Percentiles rank a stretch among this genome's conserved stretches.
Conservation (phyloP, 2,329 filamentous ascomycete species). For the Aspergillus uvarum region DNA sequence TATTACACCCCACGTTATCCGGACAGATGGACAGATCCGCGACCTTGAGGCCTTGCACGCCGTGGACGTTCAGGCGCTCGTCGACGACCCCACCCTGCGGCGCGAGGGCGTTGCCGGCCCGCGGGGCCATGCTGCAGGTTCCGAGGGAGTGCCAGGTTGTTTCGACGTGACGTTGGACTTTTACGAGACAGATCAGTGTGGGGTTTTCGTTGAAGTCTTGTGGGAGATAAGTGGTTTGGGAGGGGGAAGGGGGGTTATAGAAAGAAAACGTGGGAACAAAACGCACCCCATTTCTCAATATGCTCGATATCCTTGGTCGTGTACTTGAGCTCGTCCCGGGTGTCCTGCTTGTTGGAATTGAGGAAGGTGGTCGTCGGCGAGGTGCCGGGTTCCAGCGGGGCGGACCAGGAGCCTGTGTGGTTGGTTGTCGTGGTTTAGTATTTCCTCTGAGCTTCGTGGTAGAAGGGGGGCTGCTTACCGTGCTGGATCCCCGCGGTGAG, state of each 20-base stretch:
- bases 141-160: conserved; percentile 70
- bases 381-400: conserved; percentile 57
- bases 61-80: conserved; percentile 74
- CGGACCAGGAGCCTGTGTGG: conserved; percentile 58
- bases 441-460: no score
- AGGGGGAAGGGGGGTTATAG: neutral
- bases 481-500: conserved; percentile 70
- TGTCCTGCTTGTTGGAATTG: conserved; percentile 62
- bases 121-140: conserved; percentile 75
- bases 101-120: conserved; percentile 74
- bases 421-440: neutral
- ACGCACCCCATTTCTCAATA: conserved; percentile 61
- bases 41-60: conserved; percentile 74
- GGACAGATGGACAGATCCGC: conserved; percentile 75
- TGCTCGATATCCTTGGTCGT: conserved; percentile 54
- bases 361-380: conserved; percentile 53
- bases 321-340: conserved; percentile 67
- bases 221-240: neutral
- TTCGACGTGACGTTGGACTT: conserved; percentile 69
- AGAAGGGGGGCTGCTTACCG: conserved; percentile 43
- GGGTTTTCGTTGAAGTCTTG: neutral
- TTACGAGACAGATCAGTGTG: neutral
- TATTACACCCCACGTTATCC: conserved; percentile 73
- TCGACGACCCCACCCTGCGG: conserved; percentile 73
- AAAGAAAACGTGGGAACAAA: neutral